A percentile compares a stretch with the other conserved stretches of the same genome.
Evolutionary conservation across 2,329 filamentous ascomycete species (phyloP).

Genomic region (Neopestalotiopsis rosae): DNA sequence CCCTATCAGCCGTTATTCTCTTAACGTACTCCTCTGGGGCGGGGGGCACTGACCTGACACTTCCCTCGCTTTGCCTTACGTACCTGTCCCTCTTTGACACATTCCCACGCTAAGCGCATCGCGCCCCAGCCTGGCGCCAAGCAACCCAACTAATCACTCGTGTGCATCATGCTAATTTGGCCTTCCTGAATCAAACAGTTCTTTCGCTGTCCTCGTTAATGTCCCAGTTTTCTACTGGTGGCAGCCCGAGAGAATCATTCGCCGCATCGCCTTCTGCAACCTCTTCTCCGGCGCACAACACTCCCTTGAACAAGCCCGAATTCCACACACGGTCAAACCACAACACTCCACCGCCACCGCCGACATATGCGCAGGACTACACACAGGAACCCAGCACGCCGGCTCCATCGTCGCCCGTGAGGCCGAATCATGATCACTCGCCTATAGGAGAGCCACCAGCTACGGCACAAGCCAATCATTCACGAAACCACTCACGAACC

Average conservation of each 20-base stretch:
- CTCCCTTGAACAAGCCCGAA: constrained; percentile 16
- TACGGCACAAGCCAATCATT: constrained; percentile 21
- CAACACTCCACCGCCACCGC: constrained; percentile 9
- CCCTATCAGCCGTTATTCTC: constrained; percentile 3
- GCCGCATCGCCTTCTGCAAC: constrained; percentile 30
- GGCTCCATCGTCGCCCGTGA: constrained; percentile 30
- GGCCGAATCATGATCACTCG: constrained; percentile 43
- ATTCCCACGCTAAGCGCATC: constrained; percentile 11
- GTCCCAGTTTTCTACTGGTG: constrained; percentile 71
- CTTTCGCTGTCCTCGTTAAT: constrained; percentile 91
- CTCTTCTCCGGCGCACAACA: constrained; percentile 23
- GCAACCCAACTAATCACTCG: constrained; percentile 19
- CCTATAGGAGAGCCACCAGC: constrained; percentile 47
- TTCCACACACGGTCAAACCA: constrained; percentile 17
- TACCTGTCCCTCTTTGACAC: background rate
- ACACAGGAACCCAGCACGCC: constrained; percentile 27
- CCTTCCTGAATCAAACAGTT: constrained; percentile 56
- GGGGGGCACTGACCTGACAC: background rate
- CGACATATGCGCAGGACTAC: constrained; percentile 15
- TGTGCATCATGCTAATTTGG: constrained; percentile 38
- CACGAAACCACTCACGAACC: constrained; percentile 22
- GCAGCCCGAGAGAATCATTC: constrained; percentile 40
- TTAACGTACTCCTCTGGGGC: constrained; percentile 16
- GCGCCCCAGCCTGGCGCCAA: constrained; percentile 14
- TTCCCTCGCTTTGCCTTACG: too few species aligned